phyloP scores from a whole-genome alignment of 192 early-diverging fungal genomes.

The Funneliformis mosseae region DNA sequence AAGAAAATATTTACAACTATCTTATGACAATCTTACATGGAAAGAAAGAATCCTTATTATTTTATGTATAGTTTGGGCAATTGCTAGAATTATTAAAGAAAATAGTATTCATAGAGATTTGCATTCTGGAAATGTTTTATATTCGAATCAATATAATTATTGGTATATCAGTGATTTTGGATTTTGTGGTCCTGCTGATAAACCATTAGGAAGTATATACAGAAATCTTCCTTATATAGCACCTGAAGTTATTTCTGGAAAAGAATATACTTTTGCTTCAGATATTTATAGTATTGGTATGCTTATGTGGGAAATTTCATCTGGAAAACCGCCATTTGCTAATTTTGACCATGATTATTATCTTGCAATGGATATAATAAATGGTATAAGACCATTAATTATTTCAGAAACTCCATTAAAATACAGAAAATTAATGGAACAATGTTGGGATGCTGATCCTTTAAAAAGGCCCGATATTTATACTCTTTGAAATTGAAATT shows the following conservation, averaged over 20 bases:
- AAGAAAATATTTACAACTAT: background rate
- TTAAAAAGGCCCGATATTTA: background rate
- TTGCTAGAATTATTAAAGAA: background rate
- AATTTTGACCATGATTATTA: background rate
- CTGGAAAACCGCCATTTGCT: background rate
- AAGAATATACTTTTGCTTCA: too few relatives aligned
- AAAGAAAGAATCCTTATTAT: background rate
- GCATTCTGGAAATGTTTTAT: constrained; percentile 3
- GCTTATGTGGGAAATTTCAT: too few relatives aligned
- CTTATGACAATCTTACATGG: too few relatives aligned
- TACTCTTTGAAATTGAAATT: background rate
- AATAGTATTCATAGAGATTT: background rate
- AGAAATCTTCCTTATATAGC: too few relatives aligned
- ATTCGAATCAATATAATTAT: background rate
- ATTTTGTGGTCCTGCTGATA: background rate
- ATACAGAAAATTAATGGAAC: background rate
- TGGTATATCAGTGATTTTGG: background rate
- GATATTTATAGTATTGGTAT: too few relatives aligned
- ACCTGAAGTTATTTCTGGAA: too few relatives aligned
- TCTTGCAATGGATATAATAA: constrained; percentile 8
- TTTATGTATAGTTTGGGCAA: background rate
- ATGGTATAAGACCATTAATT: background rate
- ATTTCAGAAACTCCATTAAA: background rate
- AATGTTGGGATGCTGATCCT: constrained; percentile 24
- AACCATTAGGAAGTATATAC: too few relatives aligned